Base-by-base conservation (phyloP, 495 filamentous ascomycete species). In the Tuber microsphaerosporum region DNA sequence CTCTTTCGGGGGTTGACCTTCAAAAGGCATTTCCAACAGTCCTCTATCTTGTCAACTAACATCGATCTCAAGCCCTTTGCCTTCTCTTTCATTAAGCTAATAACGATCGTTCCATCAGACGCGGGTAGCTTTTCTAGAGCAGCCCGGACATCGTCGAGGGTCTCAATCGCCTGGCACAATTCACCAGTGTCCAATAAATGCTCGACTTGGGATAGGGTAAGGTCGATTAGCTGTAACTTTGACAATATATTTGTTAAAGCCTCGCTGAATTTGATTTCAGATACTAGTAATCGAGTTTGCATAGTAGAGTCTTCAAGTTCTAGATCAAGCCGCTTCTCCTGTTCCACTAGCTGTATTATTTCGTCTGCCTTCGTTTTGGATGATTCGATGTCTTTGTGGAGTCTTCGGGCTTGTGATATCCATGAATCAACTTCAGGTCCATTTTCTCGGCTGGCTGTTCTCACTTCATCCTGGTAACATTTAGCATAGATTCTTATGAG, bases 391-490 rank as follows among this genome's bases (percentile, higher is more conserved):
- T 92, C 91, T 17, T 82, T 82, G 75, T 89, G 89, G 10, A 92
- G 86, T 76, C 89, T 87, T 81, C 87, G 88, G 31, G 91, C 90
- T 83, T 91, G 89, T n/a, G 85, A 80, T 72, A 92, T 91, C 91
- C 91, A 93, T 31, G 87, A 88, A 82, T 92, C 90, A 79, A 91
- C 86, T 79, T 91, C 89, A 46, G 89, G 86, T 43, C 87, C 88
- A 75, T 87, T 88, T 65, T 87, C 85, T 41, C 86, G 86, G 82
- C 89, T 91, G 8, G 89, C 77, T 44, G 82, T 83, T 74, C 87
- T 88, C 45, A 92, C 89, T 74, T 90, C 86, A 68, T 84, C 84
- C 89, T 91, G 81, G 77, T 56, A 61, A 34, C 61, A 45, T n/a
- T 72, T 69, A 56, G 77, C 72, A 42, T 45, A 61, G 31, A n/a